Conservation (phyloP, 768 basidiomycete genomes). For the Guyanaporus albipodus region DNA sequence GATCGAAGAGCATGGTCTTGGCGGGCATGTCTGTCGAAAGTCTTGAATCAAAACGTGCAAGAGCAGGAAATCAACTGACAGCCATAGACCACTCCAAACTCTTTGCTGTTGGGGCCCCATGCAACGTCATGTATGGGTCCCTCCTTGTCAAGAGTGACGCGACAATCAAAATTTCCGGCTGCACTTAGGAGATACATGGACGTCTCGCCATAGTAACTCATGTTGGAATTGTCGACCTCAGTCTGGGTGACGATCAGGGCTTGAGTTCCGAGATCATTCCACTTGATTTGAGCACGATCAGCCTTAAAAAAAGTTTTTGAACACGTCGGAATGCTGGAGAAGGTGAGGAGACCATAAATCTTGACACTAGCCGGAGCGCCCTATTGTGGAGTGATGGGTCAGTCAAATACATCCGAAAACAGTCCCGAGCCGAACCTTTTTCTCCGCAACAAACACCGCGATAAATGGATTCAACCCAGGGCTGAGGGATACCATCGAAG, state of each 20-base stretch:
- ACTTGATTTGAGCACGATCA: constrained; percentile 89
- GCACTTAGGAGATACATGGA: constrained; percentile 90
- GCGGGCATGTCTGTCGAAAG: constrained; percentile 81
- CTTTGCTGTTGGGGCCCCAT: constrained; percentile 96
- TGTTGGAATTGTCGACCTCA: constrained; percentile 95
- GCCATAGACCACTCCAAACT: constrained; percentile 95
- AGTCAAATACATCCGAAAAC: background rate
- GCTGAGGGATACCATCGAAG: constrained; percentile 71
- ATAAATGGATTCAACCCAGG: constrained; percentile 83
- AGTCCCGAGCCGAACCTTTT: constrained; percentile 55
- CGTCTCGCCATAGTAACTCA: constrained; percentile 98
- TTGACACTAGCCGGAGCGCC: constrained; percentile 87
- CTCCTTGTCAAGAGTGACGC: constrained; percentile 88
- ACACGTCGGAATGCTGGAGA: constrained; percentile 64
- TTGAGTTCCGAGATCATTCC: constrained; percentile 93
- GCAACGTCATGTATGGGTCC: constrained; percentile 95
- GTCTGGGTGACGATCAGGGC: constrained; percentile 90
- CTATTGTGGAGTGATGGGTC: constrained; percentile 32
- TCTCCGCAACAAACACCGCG: constrained; percentile 92
- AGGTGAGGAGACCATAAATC: constrained; percentile 69
- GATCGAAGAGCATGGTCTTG: constrained; percentile 87
- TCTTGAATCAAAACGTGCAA: background rate
- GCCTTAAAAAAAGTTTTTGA: constrained; percentile 96
- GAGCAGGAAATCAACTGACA: constrained; percentile 53
- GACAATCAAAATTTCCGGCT: constrained; percentile 90